These are phyloP conservation scores for Trichosporon sp. DNA, from an alignment of 1,284 basidiomycete genomes.

Conservation along the genomic window DNA sequence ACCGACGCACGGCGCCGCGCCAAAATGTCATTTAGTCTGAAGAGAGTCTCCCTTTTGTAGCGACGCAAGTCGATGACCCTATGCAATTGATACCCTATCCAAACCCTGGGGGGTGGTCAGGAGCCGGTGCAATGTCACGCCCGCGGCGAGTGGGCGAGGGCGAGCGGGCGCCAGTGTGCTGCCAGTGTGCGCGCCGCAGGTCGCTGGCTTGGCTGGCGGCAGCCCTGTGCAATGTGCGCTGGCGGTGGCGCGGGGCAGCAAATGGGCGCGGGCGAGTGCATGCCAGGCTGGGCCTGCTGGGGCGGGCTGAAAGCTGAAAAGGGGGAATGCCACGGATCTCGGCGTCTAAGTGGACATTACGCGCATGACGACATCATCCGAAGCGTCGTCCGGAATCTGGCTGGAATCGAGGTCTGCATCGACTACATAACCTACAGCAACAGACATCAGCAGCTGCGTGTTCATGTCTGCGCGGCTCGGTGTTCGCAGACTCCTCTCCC, in stretches of 20 bases:
- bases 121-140: neutral
- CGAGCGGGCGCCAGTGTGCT: no score
- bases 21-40: constrained; percentile 2
- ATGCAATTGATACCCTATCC: neutral
- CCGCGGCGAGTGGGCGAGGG: no score
- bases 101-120: no score
- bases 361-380: neutral
- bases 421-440: neutral
- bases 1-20: neutral
- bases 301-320: no score
- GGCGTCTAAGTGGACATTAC: neutral
- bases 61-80: constrained; percentile 5
- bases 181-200: neutral
- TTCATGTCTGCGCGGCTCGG: neutral
- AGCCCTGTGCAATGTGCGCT: neutral
- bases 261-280: no score
- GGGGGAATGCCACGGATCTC: neutral
- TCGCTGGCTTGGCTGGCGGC: no score
- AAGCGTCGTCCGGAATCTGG: neutral
- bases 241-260: no score
- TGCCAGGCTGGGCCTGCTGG: no score
- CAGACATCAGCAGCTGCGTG: no score
- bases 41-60: neutral
- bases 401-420: neutral
- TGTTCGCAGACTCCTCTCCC: neutral